Evolutionary conservation across 306 rosid genomes (phyloP), one percentile per base, ranked within the genome.

Genomic region (Potentilla sterilis): DNA sequence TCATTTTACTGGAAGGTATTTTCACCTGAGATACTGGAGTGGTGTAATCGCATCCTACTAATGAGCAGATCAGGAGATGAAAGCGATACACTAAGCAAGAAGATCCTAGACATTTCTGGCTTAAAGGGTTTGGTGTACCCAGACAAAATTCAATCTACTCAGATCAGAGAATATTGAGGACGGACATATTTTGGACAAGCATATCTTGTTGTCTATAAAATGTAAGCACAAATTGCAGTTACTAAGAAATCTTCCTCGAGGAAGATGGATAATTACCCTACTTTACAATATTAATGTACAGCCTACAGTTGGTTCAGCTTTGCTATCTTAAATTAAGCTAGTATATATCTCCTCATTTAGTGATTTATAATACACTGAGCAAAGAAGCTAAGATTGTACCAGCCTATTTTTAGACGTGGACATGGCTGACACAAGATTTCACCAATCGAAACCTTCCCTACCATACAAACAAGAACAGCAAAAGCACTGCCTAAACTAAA

Each of bases 21-120:
- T 69, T 83, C 76, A 76, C 96, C 90, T 28, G 85, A 92, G 72
- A 3, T 80, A 14, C 19, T 89, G 46, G 90, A 80, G 47, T 41
- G 80, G 70, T 7, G 34, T 16, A 86, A 76, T 77, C 81, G 83
- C 15, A 52, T 67, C 75, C 42, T 74, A 7, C 82, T 81, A 2
- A 54, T 81, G 32, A 68, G 85, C 1, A 76, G 82, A 46, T 69
- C 85, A 6, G 64, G 75, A 13, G 42, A 40, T 63, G 87, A 82
- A 55, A 78, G 49, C 32, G 84, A 87, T 11, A 65, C 92, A 44
- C 54, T 81, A 10, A 85, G 89, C 63, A 88, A 88, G 86, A 91
- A 80, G 85, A 61, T 88, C 44, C 67, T 85, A 58, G 69, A 91
- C 54, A 16, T 78, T 24, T 38, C 85, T 40, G 51, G 90, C 48